phyloP scores from a whole-genome alignment of 2,329 filamentous ascomycete genomes.

The Sporothrix humicola region DNA sequence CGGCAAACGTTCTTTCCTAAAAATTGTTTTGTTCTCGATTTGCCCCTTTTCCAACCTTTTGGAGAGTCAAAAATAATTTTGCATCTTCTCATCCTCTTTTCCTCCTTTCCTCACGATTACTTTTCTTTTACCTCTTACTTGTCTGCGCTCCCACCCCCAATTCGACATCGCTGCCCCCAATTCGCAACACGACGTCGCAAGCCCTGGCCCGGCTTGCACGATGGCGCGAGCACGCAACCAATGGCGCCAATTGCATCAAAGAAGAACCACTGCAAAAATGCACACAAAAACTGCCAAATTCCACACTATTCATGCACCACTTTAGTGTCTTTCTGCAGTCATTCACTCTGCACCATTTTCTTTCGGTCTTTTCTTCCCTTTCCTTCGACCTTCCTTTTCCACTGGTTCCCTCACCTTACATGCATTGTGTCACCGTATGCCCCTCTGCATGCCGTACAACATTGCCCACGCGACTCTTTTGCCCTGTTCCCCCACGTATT shows the following conservation, averaged over 20 bases:
- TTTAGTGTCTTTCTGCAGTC: too few species aligned
- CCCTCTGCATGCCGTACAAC: too few species aligned
- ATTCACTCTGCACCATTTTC: too few species aligned
- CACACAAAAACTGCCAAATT: too few species aligned
- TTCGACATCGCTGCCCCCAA: constrained; percentile 32
- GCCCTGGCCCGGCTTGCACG: constrained; percentile 27
- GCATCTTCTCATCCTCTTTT: not conserved
- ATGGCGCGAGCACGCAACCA: constrained; percentile 34
- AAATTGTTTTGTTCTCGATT: not conserved
- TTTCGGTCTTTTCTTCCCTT: too few species aligned
- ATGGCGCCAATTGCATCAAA: constrained; percentile 35
- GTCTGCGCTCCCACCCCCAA: not conserved
- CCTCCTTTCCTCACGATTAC: not conserved
- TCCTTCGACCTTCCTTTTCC: too few species aligned
- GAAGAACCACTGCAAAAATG: not conserved
- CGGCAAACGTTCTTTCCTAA: not conserved
- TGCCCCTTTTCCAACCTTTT: not conserved
- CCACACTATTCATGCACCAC: too few species aligned
- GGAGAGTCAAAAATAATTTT: not conserved
- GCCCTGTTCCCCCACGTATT: too few species aligned
- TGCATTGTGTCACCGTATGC: too few species aligned
- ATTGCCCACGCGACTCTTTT: too few species aligned
- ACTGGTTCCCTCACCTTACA: too few species aligned
- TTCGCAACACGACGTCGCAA: constrained; percentile 32
- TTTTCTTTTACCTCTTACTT: not conserved